Base-by-base conservation (phyloP, 371 early-diverging fungal species). In the Apophysomyces trapeziformis region DNA sequence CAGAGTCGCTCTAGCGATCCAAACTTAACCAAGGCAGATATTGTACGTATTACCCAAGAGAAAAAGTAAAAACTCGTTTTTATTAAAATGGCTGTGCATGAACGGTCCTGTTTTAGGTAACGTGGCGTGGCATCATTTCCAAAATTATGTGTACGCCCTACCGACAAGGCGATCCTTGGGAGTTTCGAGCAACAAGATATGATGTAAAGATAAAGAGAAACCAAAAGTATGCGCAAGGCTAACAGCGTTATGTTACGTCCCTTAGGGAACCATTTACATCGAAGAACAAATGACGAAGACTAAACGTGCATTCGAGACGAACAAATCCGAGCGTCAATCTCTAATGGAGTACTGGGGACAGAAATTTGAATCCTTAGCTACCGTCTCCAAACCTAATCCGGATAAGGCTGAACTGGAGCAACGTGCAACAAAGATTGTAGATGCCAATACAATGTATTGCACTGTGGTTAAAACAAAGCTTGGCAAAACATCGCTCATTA, bases 401-500 rank as follows among this genome's bases (percentile, higher is more conserved):
- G 73, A 80, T n/a, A 75, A 82, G 26, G 69, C 73, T 5, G 83
- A 81, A 47, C 66, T 85, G 38, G 58, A 75, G 9, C 63, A 72
- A 4, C 68, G 90, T 11, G 54, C 77, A 0, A 63, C 47, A 11
- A 81, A 75, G 18, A 73, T 79, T 9, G 94, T 92, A 6, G 88
- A 97, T 65, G 94, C 92, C 18, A 92, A 95, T 68, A 66, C 85
- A 0, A 95, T 96, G 73, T 96, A 91, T 70, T 95, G 96, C 71
- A 86, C 91, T 4, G 90, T 96, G 14, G 90, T 92, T n/a, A 85
- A 84, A 61, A 93, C 96, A 0, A 87, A 80, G 63, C 73, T 96
- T 2, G 95, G 95, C 0, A 66, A 66, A 1, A 82, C 86, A 58
- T 77, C 84, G 5, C 65, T 96, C 5, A 76, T 96, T 8, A 87